Evolutionary conservation across 1,139 yeast genomes (phyloP).

Genomic region (Hansenula lynferdii): DNA sequence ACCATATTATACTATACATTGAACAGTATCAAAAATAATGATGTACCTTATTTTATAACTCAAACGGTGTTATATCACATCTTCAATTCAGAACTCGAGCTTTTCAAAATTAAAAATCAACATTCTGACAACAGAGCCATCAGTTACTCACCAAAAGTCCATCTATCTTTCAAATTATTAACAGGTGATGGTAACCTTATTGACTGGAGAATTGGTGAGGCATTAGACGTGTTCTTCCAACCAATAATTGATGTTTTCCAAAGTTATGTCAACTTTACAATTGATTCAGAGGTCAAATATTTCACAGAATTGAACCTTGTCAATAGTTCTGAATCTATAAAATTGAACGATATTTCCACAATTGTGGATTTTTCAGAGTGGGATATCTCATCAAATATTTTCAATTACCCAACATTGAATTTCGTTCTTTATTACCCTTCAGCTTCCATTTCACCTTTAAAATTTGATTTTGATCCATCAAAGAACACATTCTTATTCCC

Average conservation of each 20-base stretch:
- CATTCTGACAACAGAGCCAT: constrained; percentile 27
- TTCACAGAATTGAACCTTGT: constrained; percentile 39
- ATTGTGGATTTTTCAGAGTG: constrained; percentile 33
- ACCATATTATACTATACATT: constrained; percentile 45
- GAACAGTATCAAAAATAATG: constrained; percentile 47
- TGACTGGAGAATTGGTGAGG: constrained; percentile 51
- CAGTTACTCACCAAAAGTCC: constrained; percentile 60
- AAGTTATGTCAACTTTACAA: constrained; percentile 62
- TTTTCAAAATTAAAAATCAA: constrained; percentile 17
- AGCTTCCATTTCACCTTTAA: constrained; percentile 35
- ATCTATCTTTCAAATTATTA: constrained; percentile 60
- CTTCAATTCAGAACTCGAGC: constrained; percentile 42
- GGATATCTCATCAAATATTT: constrained; percentile 31
- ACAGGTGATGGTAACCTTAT: constrained; percentile 50
- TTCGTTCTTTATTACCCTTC: constrained; percentile 65
- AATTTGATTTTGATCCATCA: constrained; percentile 9
- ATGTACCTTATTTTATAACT: constrained; percentile 55
- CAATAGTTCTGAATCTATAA: constrained; percentile 33
- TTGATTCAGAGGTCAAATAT: constrained; percentile 77
- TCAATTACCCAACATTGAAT: constrained; percentile 56
- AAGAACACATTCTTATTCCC: constrained; percentile 58
- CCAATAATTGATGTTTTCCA: constrained; percentile 41
- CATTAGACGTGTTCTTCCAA: constrained; percentile 37
- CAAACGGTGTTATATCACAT: constrained; percentile 54
- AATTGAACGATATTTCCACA: constrained; percentile 29